These are phyloP conservation scores for Dictyostelium intermedium DNA, from an alignment of 78 protist species.

Conservation along the genomic window DNA sequence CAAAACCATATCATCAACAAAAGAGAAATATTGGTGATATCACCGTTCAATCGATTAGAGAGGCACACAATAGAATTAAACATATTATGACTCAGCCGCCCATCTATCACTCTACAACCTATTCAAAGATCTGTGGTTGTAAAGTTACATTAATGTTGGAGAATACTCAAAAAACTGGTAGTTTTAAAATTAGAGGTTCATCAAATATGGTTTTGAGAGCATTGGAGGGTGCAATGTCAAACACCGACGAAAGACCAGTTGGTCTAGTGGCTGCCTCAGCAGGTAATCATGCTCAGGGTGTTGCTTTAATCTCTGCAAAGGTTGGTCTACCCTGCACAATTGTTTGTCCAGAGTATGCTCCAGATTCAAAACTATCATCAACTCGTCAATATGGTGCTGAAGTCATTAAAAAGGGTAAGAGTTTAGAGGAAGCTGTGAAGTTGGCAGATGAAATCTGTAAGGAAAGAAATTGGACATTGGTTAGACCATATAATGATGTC, in stretches of 20 bases:
- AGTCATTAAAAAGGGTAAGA: conserved; percentile 77
- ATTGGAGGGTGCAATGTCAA: conserved; percentile 67
- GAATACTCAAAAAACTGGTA: conserved; percentile 83
- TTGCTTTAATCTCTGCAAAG: conserved; percentile 74
- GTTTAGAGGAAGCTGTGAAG: conserved; percentile 69
- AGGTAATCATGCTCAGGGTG: conserved; percentile 92
- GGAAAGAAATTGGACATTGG: conserved; percentile 80
- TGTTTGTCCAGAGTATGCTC: conserved; percentile 89
- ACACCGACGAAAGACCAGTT: conserved; percentile 32
- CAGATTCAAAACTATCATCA: conserved; percentile 77
- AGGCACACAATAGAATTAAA: conserved; percentile 67
- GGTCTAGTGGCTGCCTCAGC: conserved; percentile 89
- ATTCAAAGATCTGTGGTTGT: conserved; percentile 71
- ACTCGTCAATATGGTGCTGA: conserved; percentile 86
- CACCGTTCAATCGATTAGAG: conserved; percentile 58
- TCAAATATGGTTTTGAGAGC: conserved; percentile 79
- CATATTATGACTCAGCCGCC: conserved; percentile 67
- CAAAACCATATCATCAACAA: neutral
- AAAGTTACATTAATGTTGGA: conserved; percentile 69
- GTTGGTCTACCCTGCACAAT: conserved; percentile 85
- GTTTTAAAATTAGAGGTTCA: conserved; percentile 81
- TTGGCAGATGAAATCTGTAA: conserved; percentile 71
- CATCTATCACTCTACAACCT: conserved; percentile 56
- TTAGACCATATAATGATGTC: conserved; percentile 82
- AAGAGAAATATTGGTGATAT: conserved; percentile 58